phyloP scores from a whole-genome alignment of 768 basidiomycete species.

The Trametes coccinea region DNA sequence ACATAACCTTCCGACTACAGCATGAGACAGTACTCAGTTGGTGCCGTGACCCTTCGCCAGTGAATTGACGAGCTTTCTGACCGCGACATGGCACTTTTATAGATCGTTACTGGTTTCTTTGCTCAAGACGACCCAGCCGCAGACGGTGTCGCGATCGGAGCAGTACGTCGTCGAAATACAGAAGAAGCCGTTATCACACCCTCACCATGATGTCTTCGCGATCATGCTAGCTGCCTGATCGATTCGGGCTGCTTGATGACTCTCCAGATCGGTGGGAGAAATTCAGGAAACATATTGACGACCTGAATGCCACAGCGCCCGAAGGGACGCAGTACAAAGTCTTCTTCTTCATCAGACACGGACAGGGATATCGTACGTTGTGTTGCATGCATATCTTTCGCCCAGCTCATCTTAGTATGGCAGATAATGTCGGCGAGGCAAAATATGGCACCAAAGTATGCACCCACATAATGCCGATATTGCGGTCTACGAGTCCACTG shows the following conservation, averaged over 20 bases:
- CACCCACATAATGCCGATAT: neutral
- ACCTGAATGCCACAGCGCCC: slow-evolving; percentile 47
- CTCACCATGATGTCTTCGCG: neutral
- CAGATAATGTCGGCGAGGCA: slow-evolving; percentile 67
- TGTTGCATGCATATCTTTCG: neutral
- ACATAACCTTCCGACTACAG: no score
- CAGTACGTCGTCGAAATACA: slow-evolving; percentile 23
- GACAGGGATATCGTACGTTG: slow-evolving; percentile 67
- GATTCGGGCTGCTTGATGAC: slow-evolving; percentile 60
- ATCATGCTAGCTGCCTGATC: slow-evolving; percentile 47
- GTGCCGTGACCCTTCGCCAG: neutral
- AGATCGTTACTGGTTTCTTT: slow-evolving; percentile 43
- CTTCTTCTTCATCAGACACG: slow-evolving; percentile 68
- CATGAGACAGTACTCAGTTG: slow-evolving; percentile 1
- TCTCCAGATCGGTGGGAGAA: slow-evolving; percentile 50
- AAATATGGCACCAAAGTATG: slow-evolving; percentile 53
- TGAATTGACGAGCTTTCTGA: neutral
- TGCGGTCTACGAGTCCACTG: neutral
- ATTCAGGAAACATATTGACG: slow-evolving; percentile 42
- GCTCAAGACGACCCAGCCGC: slow-evolving; percentile 39
- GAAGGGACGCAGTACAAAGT: slow-evolving; percentile 55
- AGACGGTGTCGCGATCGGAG: slow-evolving; percentile 30
- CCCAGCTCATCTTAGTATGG: neutral
- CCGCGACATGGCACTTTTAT: neutral
- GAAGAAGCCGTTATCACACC: neutral